Evolutionary conservation across 257 asterid species (phyloP), one percentile per base, ranked within the genome.

Genomic region (Solanum pennellii): DNA sequence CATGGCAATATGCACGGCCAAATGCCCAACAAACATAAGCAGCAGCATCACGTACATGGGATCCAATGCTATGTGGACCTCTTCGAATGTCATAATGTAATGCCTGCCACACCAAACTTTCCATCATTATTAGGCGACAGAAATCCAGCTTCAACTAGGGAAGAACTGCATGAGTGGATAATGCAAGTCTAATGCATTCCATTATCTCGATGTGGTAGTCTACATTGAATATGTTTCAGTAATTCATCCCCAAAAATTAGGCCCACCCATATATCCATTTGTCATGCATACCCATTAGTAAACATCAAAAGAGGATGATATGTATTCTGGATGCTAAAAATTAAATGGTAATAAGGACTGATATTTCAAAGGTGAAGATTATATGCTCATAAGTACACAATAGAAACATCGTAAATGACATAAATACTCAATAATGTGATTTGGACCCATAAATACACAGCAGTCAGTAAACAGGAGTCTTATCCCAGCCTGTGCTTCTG

Each of bases 11-110:
- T 87, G 99, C 98, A 87, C 99, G 97, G 60, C 99, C 98, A 85
- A 97, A 97, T 88, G 99, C 99, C 99, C 99, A 97, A 89, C 99
- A 97, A 93, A 97, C 99, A 91, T 97, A 97, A 88, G 99, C 98
- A 27, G 99, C 98, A 84, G 99, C 99, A 94, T 97, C 99, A 89
- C 99, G 99, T 86, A 97, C 99, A 83, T 97, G 99, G 65, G 99
- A 96, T 89, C 99, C 99, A 88, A 97, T 94, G 92, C 99, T 97
- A 88, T 97, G 99, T 86, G 99, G 98, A 89, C 99, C 99, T 92
- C 99, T 95, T 93, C 99, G 94, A 88, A 97, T 87, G 90, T 97
- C 99, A 91, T 97, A 97, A 90, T 94, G 98, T 86, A 96, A 90
- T 87, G 99, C 99, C 99, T 97, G 92, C 60, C 62, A 86, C 66